Evolutionary conservation across 306 rosid species (phyloP).

Genomic region (Herpetospermum pedunculosum): DNA sequence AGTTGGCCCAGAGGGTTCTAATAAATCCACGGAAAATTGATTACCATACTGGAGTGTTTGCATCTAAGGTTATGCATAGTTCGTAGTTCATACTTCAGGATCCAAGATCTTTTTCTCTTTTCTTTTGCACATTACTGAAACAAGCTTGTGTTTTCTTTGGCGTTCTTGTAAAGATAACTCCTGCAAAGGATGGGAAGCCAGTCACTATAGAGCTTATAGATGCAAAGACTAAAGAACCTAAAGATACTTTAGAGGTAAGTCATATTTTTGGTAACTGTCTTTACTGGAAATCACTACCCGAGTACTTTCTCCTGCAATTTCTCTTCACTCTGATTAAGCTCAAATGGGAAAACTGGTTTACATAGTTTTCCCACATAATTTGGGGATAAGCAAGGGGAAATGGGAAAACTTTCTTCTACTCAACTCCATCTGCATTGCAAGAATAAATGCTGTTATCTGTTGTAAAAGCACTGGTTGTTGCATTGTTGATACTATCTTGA

Average conservation of each 20-base stretch:
- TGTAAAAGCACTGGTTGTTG: not conserved
- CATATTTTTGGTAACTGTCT: not conserved
- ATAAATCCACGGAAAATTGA: slow-evolving; percentile 87
- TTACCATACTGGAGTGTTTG: slow-evolving; percentile 92
- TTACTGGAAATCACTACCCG: not conserved
- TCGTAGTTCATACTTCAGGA: slow-evolving; percentile 12
- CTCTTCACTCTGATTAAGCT: not conserved
- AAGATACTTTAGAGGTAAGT: slow-evolving; percentile 90
- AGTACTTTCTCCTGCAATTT: not conserved
- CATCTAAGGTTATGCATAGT: slow-evolving; percentile 61
- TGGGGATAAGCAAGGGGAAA: not conserved
- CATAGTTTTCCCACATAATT: not conserved
- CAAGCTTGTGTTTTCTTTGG: not conserved
- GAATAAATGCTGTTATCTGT: not conserved
- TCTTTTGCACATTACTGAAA: slow-evolving; percentile 13
- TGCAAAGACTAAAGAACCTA: slow-evolving; percentile 84
- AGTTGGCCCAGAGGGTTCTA: slow-evolving; percentile 92
- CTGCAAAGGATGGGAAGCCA: slow-evolving; percentile 94
- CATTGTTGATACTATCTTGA: not conserved
- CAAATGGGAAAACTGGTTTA: not conserved
- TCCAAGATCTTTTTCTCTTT: slow-evolving; percentile 9
- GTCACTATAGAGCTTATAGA: slow-evolving; percentile 91
- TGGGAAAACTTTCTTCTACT: not conserved
- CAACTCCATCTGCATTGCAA: not conserved
- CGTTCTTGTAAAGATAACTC: slow-evolving; percentile 58